Evolutionary conservation across 2,329 filamentous ascomycete genomes (phyloP), one percentile per base, ranked within the genome.

Genomic region (Decorospora gaudefroyi): DNA sequence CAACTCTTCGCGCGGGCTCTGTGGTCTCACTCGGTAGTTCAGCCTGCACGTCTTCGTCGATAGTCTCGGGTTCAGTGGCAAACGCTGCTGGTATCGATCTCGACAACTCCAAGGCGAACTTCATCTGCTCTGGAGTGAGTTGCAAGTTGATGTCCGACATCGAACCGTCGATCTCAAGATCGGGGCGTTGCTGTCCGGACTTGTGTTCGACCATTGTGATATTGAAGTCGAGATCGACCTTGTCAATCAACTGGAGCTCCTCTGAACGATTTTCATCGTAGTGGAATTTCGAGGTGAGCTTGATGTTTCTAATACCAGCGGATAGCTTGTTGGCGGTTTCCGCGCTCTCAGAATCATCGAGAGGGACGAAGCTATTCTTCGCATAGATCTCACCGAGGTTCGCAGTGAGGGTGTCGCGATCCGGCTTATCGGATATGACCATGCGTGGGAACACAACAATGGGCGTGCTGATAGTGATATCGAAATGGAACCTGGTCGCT

Each of bases 381-480:
- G 89, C 91, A 65, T 97, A 99, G 16, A 99, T 96, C 67, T 99
- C 95, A 72, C 93, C 93, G 2, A 99, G 76, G 61, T 97, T 95
- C 0, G 92, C 93, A 0, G 90, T 97, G 43, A 99, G 75, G 5
- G 90, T 79, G 67, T 99, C 93, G 40, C 89, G 82, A 48, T 84
- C 81, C 3, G 85, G 79, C 25, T 79, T 81, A 6, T 87, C 86
- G 7, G 85, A 84, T 4, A 83, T 76, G 47, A 93, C 83, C 48
- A 86, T 80, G 18, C 90, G 80, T 1, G 95, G 93, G 70, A 99
- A 99, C 1, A 96, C 88, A 25, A 99, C 83, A 53, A 99, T 99
- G 0, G 95, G 93, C 0, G 93, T 99, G 65, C 90, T 95, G 64
- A 99, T 82, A 13, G 95, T 79, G 13, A 99, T 82, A 62, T 99